Base-by-base conservation (phyloP, 1,284 basidiomycete species). In the Clitocybe nebularis region DNA sequence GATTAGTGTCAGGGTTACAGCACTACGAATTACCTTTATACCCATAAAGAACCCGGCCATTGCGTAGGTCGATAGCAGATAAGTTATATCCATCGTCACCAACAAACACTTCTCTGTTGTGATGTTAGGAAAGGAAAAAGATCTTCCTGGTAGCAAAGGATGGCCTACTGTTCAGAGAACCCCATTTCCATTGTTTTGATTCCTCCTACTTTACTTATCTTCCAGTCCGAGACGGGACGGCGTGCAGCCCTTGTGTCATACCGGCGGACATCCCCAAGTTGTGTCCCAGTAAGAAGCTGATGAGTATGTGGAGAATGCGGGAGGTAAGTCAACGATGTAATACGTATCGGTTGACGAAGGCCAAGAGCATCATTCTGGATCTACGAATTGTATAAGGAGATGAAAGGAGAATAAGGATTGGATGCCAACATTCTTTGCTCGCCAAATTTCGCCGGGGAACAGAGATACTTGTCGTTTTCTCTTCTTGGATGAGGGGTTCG, bases 281-380 rank as follows among this genome's bases (percentile, higher is more conserved):
- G 79, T 0, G 89, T 93, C 0, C 92, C 92, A 9, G 80, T 77
- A 5, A 85, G 66, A 11, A 94, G 59, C 41, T 84, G 74, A 11
- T 72, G 67, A n/a, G 66, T 46, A 9, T 64, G 56, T n/a, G 65
- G 50, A 1, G 73, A 68, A 3, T 62, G 57, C 22, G 66, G 50
- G 1, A 88, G 56, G 59, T 79, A 82, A 29, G 78, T 60, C 39
- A 91, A 61, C 43, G 82, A 74, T 0, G 81, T 84, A 44, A 91
- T 89, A 42, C 88, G 79, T 20, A 94, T 78, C 0, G 89, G 89
- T 53, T 87, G 86, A 4, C 91, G 83, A 14, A 95, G 75, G 36
- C 77, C 79, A 2, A 95, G 72, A 41, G 69, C 61, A 59, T 94
- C 91, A 55, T 91, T 88, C 9, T 84, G 75, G 1, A 91, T 66